These are phyloP conservation scores for Mycosarcoma maydis DNA, from an alignment of 1,284 basidiomycete genomes.

Conservation along the genomic window DNA sequence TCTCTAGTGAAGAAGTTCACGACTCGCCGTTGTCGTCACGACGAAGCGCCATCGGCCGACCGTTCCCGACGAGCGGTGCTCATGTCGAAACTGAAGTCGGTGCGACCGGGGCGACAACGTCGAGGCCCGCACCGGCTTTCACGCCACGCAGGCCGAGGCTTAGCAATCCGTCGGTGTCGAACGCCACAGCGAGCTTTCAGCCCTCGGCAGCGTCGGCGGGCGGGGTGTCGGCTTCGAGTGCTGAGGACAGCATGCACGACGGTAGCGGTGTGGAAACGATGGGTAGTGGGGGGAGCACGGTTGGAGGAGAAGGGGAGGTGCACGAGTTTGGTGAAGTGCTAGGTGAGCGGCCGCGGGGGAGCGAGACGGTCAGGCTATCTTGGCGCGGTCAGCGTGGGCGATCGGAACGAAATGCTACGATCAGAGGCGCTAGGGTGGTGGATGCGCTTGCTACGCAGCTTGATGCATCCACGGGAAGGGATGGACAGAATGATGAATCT, in stretches of 20 bases:
- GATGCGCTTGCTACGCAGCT: constrained; percentile 32
- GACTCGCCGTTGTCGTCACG: constrained; percentile 22
- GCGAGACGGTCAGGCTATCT: constrained; percentile 16
- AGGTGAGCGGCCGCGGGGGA: neutral
- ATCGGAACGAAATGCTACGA: neutral
- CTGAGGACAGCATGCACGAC: constrained; percentile 23
- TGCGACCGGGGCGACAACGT: neutral
- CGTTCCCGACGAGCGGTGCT: constrained; percentile 11
- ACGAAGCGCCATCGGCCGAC: constrained; percentile 12
- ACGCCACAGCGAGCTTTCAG: constrained; percentile 38
- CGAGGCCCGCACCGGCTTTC: constrained; percentile 20
- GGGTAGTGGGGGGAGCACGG: constrained; percentile 29
- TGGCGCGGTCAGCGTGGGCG: constrained; percentile 8
- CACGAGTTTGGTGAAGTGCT: constrained; percentile 13
- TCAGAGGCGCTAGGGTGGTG: constrained; percentile 16
- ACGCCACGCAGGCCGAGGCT: constrained; percentile 44
- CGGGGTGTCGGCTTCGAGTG: constrained; percentile 23
- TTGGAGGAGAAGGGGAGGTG: neutral
- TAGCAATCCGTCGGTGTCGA: constrained; percentile 51
- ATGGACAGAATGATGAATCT: neutral
- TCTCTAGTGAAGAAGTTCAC: constrained; percentile 8
- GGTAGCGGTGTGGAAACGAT: constrained; percentile 10
- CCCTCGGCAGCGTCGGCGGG: constrained; percentile 16
- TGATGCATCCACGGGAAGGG: constrained; percentile 7
- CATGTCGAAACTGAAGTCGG: neutral